phyloP scores from a whole-genome alignment of 768 basidiomycete species.

The Mycena indigotica region DNA sequence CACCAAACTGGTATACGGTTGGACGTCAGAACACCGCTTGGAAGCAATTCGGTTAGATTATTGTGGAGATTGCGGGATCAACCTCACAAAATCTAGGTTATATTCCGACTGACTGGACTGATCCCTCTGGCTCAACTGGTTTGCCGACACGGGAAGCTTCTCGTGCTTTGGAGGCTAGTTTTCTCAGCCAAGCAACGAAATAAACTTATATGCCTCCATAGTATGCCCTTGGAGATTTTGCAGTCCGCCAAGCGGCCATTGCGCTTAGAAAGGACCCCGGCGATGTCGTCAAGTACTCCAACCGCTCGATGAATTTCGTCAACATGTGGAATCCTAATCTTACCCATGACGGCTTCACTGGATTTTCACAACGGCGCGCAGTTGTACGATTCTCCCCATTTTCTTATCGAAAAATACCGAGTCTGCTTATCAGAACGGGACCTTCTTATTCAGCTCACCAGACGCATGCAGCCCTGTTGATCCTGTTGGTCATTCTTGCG shows the following conservation, averaged over 20 bases:
- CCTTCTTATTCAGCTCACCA: conserved; percentile 52
- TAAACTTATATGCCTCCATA: conserved; percentile 14
- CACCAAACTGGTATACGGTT: conserved; percentile 54
- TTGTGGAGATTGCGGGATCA: background rate
- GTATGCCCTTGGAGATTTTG: conserved; percentile 55
- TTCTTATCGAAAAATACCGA: background rate
- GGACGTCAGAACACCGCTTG: conserved; percentile 56
- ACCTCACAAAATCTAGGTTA: background rate
- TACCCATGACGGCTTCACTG: conserved; percentile 48
- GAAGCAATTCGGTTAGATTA: conserved; percentile 52
- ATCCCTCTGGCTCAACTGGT: conserved; percentile 50
- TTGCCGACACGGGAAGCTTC: conserved; percentile 54
- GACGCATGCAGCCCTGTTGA: conserved; percentile 54
- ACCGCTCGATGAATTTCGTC: conserved; percentile 54
- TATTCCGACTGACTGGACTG: conserved; percentile 36
- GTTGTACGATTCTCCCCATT: conserved; percentile 32
- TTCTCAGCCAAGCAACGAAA: background rate
- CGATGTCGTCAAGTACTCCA: conserved; percentile 47
- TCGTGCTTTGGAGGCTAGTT: conserved; percentile 44
- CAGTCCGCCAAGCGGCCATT: conserved; percentile 52
- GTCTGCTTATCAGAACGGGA: conserved; percentile 42
- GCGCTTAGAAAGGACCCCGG: conserved; percentile 39
- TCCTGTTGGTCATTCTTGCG: conserved; percentile 48
- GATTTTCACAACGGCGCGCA: conserved; percentile 48
- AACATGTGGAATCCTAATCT: conserved; percentile 52